These are phyloP conservation scores for Phytophthora pisi DNA, from an alignment of 352 stramenopile genomes.

Conservation along the genomic window DNA sequence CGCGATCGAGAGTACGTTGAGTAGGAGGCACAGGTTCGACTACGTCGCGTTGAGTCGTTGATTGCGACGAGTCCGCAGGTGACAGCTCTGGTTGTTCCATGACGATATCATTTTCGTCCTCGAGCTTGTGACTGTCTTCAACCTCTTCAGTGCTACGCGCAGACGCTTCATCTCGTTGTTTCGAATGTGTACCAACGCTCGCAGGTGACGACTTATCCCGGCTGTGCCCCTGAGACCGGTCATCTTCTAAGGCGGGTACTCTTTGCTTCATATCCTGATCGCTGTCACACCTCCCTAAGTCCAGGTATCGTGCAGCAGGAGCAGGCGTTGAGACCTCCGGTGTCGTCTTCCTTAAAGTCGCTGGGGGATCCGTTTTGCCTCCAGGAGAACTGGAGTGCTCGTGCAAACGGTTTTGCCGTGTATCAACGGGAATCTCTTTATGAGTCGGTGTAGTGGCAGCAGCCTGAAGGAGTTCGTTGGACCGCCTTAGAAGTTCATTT, in stretches of 20 bases:
- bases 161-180: background rate
- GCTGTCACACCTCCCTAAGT: slow-evolving; percentile 29
- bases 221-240: background rate
- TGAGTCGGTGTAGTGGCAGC: slow-evolving; percentile 27
- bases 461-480: slow-evolving; percentile 67
- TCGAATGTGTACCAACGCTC: background rate
- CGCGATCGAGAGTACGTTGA: background rate
- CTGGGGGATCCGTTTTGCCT: background rate
- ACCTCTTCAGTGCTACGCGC: background rate
- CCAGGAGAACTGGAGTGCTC: background rate
- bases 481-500: slow-evolving; percentile 66
- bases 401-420: background rate
- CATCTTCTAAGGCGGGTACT: background rate
- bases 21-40: background rate
- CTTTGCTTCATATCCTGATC: slow-evolving; percentile 24
- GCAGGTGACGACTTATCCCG: background rate
- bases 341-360: background rate
- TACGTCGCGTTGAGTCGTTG: background rate
- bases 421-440: background rate
- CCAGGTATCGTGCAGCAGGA: slow-evolving; percentile 23
- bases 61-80: background rate
- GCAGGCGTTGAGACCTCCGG: background rate
- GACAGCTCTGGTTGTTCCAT: slow-evolving; percentile 4
- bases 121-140: slow-evolving; percentile 10
- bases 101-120: background rate